Percentiles rank a stretch among this genome's conserved stretches.
phyloP scores from a whole-genome alignment of 139 green algal species.

The Asterochloris erici region DNA sequence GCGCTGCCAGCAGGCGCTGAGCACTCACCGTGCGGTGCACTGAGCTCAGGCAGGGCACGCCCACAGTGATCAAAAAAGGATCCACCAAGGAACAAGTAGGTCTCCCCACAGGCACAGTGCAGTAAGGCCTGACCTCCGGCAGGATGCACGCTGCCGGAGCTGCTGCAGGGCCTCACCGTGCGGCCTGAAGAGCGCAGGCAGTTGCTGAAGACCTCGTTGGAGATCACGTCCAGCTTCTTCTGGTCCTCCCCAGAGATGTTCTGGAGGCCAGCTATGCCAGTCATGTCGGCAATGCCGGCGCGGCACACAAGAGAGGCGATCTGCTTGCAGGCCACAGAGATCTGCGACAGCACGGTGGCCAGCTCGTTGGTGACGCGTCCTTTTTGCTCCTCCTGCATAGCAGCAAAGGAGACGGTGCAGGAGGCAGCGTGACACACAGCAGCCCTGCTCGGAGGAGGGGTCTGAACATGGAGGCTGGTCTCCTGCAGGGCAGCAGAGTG shows the following conservation, averaged over 20 bases:
- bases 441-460: not conserved
- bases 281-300: slow-evolving; percentile 92
- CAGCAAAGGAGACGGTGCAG: not conserved
- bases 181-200: slow-evolving; percentile 74
- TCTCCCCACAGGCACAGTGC: no score
- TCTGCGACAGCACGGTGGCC: slow-evolving; percentile 90
- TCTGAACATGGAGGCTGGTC: not conserved
- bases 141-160: no score
- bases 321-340: slow-evolving; percentile 96
- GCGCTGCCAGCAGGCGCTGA: no score
- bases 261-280: slow-evolving; percentile 63
- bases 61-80: no score
- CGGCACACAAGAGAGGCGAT: slow-evolving; percentile 90
- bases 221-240: slow-evolving; percentile 99
- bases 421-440: not conserved
- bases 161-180: slow-evolving; percentile 38
- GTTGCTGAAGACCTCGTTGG: slow-evolving; percentile 97
- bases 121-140: no score
- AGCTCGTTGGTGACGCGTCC: slow-evolving; percentile 90
- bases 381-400: slow-evolving; percentile 65
- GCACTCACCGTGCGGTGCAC: no score
- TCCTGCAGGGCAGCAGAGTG: not conserved
- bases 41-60: no score
- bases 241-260: slow-evolving; percentile 94
- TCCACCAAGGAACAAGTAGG: no score